A percentile compares a stretch with the other conserved stretches of the same genome.
Evolutionary conservation across 768 basidiomycete genomes (phyloP).

Genomic region (Symmetrospora coprosmae): DNA sequence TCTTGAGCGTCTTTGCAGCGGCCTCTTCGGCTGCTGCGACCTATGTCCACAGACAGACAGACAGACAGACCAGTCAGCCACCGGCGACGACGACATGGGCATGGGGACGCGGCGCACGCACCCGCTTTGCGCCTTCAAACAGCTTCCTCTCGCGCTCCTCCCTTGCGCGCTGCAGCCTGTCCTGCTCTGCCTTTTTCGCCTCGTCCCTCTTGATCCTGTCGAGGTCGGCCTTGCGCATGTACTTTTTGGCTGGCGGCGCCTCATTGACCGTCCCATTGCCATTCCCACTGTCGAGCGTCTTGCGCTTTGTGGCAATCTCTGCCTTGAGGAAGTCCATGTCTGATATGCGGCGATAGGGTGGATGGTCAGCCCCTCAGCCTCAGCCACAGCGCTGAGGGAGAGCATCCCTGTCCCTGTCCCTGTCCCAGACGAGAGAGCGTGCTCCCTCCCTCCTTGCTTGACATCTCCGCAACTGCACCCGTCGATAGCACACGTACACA

Average conservation of each 20-base stretch:
- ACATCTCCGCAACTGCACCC: too few relatives aligned
- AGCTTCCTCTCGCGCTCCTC: conserved; percentile 37
- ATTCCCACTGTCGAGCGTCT: too few relatives aligned
- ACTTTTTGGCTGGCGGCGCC: conserved; percentile 49
- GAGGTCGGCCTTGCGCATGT: conserved; percentile 79
- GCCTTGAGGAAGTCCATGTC: conserved; percentile 80
- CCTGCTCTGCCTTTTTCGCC: conserved; percentile 40
- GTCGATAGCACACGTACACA: not conserved
- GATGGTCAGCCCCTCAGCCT: not conserved
- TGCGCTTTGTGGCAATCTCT: conserved; percentile 68
- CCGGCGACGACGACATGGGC: too few relatives aligned
- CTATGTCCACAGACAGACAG: conserved; percentile 6
- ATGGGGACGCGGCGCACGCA: conserved; percentile 22
- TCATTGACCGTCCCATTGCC: conserved; percentile 9
- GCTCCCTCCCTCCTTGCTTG: not conserved
- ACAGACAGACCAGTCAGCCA: not conserved
- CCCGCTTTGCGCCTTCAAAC: conserved; percentile 33
- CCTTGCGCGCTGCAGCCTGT: conserved; percentile 40
- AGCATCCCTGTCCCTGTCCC: conserved; percentile 19
- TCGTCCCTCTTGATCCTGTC: conserved; percentile 52
- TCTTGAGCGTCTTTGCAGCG: not conserved
- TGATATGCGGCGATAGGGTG: not conserved
- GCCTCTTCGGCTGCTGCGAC: conserved; percentile 8
- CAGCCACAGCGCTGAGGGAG: not conserved
- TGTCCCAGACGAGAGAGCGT: too few relatives aligned